Evolutionary conservation across 2,329 filamentous ascomycete species (phyloP).

Genomic region (Aspergillus novofumigatus): DNA sequence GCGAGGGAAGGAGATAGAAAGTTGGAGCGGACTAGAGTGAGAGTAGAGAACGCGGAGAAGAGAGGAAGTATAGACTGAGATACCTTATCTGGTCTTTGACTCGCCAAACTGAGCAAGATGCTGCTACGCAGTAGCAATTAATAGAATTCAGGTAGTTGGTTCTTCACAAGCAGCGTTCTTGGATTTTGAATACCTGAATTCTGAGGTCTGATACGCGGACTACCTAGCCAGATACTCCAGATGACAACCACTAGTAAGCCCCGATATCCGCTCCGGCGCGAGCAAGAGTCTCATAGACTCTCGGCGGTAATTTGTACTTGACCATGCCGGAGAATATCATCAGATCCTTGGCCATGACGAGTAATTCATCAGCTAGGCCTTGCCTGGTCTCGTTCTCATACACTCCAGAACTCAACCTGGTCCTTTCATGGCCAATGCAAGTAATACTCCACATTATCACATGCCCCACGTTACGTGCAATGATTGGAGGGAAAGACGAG

Average conservation of each 20-base stretch:
- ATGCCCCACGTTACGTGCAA: conserved; percentile 85
- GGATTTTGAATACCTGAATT: not conserved
- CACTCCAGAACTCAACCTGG: conserved; percentile 63
- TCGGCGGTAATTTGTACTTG: conserved; percentile 80
- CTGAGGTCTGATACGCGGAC: not conserved
- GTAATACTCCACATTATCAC: conserved; percentile 91
- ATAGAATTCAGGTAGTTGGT: not conserved
- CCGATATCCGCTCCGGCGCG: conserved; percentile 67
- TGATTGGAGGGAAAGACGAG: conserved; percentile 69
- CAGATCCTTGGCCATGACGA: conserved; percentile 79
- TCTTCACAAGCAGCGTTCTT: not conserved
- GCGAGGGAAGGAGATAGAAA: not conserved
- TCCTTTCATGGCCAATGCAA: conserved; percentile 75
- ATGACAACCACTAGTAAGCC: conserved; percentile 27
- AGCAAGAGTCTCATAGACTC: conserved; percentile 83
- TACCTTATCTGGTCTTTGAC: not conserved
- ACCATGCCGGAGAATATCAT: conserved; percentile 93
- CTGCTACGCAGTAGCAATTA: not conserved
- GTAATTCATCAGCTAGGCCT: conserved; percentile 62
- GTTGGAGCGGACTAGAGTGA: not conserved
- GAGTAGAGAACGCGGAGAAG: not conserved
- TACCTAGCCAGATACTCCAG: not conserved
- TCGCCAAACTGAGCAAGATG: not conserved
- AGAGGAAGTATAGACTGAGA: not conserved
- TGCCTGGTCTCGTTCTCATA: conserved; percentile 57